Conservation (phyloP, 257 asterid genomes). For the Scutellaria barbata region DNA sequence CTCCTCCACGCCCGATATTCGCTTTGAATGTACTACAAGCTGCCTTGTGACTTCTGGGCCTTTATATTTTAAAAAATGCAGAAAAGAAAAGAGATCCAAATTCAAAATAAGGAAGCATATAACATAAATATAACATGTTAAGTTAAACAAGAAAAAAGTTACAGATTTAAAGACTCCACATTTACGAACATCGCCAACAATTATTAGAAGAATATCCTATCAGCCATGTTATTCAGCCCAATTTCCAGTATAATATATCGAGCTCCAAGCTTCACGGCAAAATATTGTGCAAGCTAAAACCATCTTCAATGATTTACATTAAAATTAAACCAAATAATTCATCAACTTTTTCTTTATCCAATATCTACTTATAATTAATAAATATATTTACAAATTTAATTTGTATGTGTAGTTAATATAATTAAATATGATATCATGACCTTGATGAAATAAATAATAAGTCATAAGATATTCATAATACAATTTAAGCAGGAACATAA, state of each 20-base stretch:
- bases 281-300: not conserved
- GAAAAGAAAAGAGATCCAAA: constrained; percentile 33
- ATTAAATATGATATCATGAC: too few relatives aligned
- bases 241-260: not conserved
- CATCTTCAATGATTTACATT: not conserved
- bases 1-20: constrained; percentile 87
- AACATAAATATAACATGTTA: not conserved
- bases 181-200: not conserved
- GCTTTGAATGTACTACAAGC: constrained; percentile 66
- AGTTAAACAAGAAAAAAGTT: not conserved
- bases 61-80: constrained; percentile 36
- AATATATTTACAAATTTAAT: too few relatives aligned
- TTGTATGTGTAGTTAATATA: too few relatives aligned
- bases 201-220: not conserved
- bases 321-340: not conserved
- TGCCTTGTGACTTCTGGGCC: constrained; percentile 42
- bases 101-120: constrained; percentile 28
- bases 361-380: not conserved
- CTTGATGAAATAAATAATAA: too few relatives aligned
- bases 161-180: not conserved
- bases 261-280: not conserved
- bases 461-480: too few relatives aligned
- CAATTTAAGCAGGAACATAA: not conserved
- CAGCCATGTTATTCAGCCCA: constrained; percentile 11
- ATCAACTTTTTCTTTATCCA: too few relatives aligned